Evolutionary conservation across 192 early-diverging fungal species (phyloP).

Genomic region (Phycomyces nitens): DNA sequence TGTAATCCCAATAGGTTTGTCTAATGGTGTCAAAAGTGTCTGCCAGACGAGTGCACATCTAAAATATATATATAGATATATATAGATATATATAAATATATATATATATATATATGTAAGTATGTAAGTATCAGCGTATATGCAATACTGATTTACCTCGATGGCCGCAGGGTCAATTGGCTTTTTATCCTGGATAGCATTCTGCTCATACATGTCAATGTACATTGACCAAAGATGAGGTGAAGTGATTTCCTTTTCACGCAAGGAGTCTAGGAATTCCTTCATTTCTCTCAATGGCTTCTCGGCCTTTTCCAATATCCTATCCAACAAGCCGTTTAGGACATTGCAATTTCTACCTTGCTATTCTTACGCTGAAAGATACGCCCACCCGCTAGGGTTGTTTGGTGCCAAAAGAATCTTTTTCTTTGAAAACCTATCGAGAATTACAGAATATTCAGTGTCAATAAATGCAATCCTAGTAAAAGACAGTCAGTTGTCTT

Average conservation of each 20-base stretch:
- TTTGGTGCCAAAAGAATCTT: constrained; percentile 79
- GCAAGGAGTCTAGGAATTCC: constrained; percentile 39
- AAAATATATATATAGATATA: background rate
- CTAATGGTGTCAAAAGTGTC: constrained; percentile 60
- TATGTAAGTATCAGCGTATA: background rate
- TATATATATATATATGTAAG: background rate
- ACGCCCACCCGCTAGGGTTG: constrained; percentile 94
- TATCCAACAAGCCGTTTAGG: constrained; percentile 1
- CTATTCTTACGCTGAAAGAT: constrained; percentile 68
- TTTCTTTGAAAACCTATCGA: constrained; percentile 52
- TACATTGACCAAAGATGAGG: constrained; percentile 37
- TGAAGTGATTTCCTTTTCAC: constrained; percentile 32
- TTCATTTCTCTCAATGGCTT: constrained; percentile 35
- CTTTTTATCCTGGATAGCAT: constrained; percentile 31
- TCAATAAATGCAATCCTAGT: too few relatives aligned
- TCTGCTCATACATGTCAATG: constrained; percentile 47
- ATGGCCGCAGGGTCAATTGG: constrained; percentile 38
- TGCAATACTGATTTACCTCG: constrained; percentile 25
- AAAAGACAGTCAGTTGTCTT: too few relatives aligned
- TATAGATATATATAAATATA: background rate
- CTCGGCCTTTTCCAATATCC: constrained; percentile 37
- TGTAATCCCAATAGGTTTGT: constrained; percentile 65
- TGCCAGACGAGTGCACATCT: constrained; percentile 54
- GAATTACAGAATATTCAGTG: too few relatives aligned
- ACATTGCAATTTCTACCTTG: background rate